Percentiles rank a stretch among this genome's conserved stretches.
Evolutionary conservation across 345 rosid species (phyloP).

Genomic region (Rhodamnia argentea): DNA sequence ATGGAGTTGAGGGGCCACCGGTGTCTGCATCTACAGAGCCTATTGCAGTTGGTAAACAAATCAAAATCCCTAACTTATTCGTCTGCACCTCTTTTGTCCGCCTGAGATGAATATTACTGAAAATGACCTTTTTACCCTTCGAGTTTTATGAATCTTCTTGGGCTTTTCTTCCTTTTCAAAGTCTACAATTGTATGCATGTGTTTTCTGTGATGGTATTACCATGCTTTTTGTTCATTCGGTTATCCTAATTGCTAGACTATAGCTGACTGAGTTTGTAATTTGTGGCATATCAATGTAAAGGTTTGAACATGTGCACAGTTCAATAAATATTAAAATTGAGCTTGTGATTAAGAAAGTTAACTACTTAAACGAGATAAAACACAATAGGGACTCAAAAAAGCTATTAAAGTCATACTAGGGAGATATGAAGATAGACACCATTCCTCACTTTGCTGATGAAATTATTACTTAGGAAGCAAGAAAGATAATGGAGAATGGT

Average conservation of each 20-base stretch:
- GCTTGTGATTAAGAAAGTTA: not conserved
- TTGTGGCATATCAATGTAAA: not conserved
- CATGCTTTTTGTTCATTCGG: not conserved
- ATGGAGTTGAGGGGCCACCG: conserved; percentile 93
- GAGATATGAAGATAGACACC: not conserved
- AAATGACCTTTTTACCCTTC: not conserved
- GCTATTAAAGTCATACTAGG: not conserved
- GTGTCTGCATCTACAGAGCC: conserved; percentile 95
- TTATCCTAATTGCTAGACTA: not conserved
- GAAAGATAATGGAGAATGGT: not conserved
- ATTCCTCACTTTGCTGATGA: not conserved
- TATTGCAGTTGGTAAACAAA: conserved; percentile 67
- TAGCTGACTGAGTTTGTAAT: not conserved
- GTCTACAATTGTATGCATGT: not conserved
- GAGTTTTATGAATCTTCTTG: not conserved
- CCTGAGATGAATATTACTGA: not conserved
- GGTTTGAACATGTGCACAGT: not conserved
- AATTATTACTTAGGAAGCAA: not conserved
- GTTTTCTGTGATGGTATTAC: not conserved
- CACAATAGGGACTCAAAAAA: not conserved
- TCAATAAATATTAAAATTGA: not conserved
- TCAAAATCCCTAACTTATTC: not conserved
- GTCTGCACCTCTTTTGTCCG: not conserved
- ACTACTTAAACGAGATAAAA: not conserved
- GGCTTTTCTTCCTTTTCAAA: not conserved